phyloP scores from a whole-genome alignment of 179 eudicot species.

The Carnegiea gigantea region DNA sequence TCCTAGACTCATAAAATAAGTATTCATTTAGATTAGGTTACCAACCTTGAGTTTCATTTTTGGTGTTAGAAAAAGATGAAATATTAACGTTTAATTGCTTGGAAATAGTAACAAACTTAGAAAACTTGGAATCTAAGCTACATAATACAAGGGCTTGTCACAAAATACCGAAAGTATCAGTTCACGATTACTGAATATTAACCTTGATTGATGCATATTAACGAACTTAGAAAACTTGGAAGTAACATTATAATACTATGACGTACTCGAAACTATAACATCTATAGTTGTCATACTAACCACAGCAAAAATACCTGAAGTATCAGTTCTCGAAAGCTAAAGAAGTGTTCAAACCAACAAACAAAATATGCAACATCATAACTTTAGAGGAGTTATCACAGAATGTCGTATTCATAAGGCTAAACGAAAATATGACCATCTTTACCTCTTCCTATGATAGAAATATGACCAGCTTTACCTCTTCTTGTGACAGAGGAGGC shows the following conservation, averaged over 20 bases:
- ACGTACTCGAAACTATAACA: not conserved
- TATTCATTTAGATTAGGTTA: no score
- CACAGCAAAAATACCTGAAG: not conserved
- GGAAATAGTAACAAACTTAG: no score
- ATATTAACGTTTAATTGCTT: no score
- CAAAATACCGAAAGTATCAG: no score
- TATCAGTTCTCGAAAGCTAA: not conserved
- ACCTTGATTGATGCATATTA: no score
- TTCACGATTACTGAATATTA: no score
- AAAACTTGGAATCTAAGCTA: not conserved
- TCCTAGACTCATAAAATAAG: no score
- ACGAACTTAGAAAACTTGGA: no score
- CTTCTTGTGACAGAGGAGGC: constrained; percentile 66
- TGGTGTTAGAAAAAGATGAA: no score
- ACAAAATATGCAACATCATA: not conserved
- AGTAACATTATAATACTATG: not conserved
- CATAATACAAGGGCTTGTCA: no score
- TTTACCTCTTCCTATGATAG: constrained; percentile 56
- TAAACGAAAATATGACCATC: not conserved
- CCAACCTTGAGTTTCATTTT: no score
- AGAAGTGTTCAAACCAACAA: constrained; percentile 4
- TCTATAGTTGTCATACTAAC: not conserved
- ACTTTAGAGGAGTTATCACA: not conserved
- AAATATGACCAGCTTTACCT: constrained; percentile 41
- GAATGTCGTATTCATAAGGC: not conserved